Conservation (phyloP, 176 grass and related monocot genomes). For the Cenchrus americanus region DNA sequence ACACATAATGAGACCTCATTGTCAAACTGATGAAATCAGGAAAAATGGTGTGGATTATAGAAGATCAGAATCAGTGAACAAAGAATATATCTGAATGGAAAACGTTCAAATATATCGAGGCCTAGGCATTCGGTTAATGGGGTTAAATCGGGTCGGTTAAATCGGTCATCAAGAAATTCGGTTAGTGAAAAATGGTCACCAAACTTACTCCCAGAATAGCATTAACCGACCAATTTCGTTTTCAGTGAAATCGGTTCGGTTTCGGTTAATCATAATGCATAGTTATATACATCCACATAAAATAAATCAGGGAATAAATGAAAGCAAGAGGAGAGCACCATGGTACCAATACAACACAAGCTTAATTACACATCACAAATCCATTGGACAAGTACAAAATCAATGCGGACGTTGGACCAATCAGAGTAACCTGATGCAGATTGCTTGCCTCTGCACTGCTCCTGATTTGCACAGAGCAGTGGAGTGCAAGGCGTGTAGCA, state of each 20-base stretch:
- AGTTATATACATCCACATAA: too few relatives aligned
- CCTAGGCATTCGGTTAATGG: background rate
- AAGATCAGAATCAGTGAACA: background rate
- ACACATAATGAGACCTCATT: background rate
- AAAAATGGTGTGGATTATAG: background rate
- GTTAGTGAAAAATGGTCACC: background rate
- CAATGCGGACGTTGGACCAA: too few relatives aligned
- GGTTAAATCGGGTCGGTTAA: background rate
- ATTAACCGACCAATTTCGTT: background rate
- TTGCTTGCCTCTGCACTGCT: too few relatives aligned
- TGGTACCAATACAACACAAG: too few relatives aligned
- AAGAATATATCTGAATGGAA: conserved; percentile 17
- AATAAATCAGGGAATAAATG: too few relatives aligned
- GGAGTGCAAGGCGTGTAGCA: too few relatives aligned
- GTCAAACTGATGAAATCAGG: background rate
- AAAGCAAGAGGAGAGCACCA: too few relatives aligned
- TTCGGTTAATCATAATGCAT: background rate
- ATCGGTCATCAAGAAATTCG: background rate
- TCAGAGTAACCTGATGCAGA: too few relatives aligned
- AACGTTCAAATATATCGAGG: background rate
- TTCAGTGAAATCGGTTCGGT: background rate
- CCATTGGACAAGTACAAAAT: too few relatives aligned
- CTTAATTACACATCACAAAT: too few relatives aligned
- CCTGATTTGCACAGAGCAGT: too few relatives aligned
- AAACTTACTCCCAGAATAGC: background rate